These are phyloP conservation scores for Gorgonomyces haynaldii DNA, from an alignment of 192 early-diverging fungal species.

Conservation along the genomic window DNA sequence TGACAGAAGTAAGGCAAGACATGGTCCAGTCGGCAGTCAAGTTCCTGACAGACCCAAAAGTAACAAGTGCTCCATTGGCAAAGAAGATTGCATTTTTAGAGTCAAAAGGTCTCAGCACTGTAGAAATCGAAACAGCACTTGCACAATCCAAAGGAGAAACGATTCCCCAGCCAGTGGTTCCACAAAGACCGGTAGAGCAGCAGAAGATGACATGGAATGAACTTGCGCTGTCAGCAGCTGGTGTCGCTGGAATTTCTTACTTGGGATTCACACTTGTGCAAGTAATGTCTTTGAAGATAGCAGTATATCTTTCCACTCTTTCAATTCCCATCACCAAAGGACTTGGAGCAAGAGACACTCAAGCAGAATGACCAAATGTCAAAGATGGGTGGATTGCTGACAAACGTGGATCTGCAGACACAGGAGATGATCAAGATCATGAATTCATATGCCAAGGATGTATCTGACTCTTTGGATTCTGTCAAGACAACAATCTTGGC, in stretches of 20 bases:
- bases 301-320: slow-evolving; percentile 9
- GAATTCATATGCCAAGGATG: slow-evolving; percentile 55
- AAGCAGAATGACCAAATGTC: slow-evolving; percentile 57
- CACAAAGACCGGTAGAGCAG: slow-evolving; percentile 25
- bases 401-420: slow-evolving; percentile 59
- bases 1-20: too few species aligned
- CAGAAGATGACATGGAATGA: slow-evolving; percentile 85
- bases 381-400: slow-evolving; percentile 56
- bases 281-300: slow-evolving; percentile 33
- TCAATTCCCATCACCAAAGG: slow-evolving; percentile 7
- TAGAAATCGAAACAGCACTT: slow-evolving; percentile 81
- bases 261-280: slow-evolving; percentile 64
- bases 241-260: slow-evolving; percentile 80
- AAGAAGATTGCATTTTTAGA: slow-evolving; percentile 94
- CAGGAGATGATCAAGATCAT: slow-evolving; percentile 46
- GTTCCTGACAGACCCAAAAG: slow-evolving; percentile 88
- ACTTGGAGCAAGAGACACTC: slow-evolving; percentile 20
- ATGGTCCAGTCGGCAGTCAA: slow-evolving; percentile 54
- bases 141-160: background rate
- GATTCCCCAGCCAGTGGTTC: background rate
- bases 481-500: slow-evolving; percentile 14
- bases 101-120: slow-evolving; percentile 80
- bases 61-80: slow-evolving; percentile 73
- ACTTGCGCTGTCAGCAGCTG: slow-evolving; percentile 75
- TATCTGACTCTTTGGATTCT: slow-evolving; percentile 29